phyloP scores from a whole-genome alignment of 768 basidiomycete genomes.

The Calocybe indica region DNA sequence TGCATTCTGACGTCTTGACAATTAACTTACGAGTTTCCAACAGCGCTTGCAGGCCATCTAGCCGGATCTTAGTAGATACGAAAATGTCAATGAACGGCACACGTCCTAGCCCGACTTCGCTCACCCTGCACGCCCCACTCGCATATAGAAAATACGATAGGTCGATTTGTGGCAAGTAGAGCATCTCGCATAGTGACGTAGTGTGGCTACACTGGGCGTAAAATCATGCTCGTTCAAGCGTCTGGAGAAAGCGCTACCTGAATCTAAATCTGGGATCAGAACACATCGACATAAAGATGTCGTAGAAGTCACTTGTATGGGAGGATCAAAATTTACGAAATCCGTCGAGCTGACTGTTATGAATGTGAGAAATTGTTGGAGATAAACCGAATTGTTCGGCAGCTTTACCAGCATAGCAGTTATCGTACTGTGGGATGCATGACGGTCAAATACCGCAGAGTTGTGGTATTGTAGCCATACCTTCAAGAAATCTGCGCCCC shows the following conservation, averaged over 20 bases:
- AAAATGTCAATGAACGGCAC: background rate
- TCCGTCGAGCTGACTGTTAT: conserved; percentile 31
- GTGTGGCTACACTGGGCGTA: conserved; percentile 25
- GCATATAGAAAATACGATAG: conserved; percentile 47
- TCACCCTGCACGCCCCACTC: conserved; percentile 40
- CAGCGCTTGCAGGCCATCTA: conserved; percentile 38
- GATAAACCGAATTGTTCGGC: background rate
- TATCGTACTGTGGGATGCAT: conserved; percentile 31
- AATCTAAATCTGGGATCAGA: conserved; percentile 17
- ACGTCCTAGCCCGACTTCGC: too few relatives aligned
- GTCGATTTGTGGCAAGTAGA: conserved; percentile 34
- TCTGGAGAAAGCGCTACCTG: conserved; percentile 18
- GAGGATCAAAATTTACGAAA: conserved; percentile 40
- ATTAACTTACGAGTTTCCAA: conserved; percentile 37
- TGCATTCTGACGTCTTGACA: background rate
- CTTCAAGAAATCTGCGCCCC: conserved; percentile 44
- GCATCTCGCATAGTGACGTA: conserved; percentile 42
- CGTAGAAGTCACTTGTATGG: conserved; percentile 23
- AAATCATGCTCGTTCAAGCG: background rate
- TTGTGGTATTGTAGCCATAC: conserved; percentile 8
- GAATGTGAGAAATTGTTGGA: background rate
- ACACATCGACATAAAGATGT: background rate
- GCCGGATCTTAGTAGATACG: conserved; percentile 30
- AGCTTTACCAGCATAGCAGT: conserved; percentile 37
- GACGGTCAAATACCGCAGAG: background rate